Conservation (phyloP, 805 yeast genomes). For the Blastobotrys americana region DNA sequence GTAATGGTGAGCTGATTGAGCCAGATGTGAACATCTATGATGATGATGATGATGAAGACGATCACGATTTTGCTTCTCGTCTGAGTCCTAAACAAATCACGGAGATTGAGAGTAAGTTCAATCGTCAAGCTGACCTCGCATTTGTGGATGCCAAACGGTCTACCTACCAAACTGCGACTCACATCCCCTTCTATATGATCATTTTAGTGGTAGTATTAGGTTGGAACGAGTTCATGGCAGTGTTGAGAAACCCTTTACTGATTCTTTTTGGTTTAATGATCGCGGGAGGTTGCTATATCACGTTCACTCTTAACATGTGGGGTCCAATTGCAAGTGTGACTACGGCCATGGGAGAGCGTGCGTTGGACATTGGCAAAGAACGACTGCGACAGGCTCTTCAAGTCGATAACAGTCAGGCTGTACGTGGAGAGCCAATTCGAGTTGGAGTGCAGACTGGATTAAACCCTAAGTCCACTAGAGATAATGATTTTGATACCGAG, state of each 20-base stretch:
- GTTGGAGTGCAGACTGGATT: no score
- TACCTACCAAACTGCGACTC: slow-evolving; percentile 64
- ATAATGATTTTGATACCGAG: no score
- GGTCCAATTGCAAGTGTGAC: slow-evolving; percentile 63
- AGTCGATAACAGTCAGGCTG: no score
- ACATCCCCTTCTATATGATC: slow-evolving; percentile 80
- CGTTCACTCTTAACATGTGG: slow-evolving; percentile 65
- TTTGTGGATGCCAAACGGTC: slow-evolving; percentile 87
- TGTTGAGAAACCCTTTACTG: slow-evolving; percentile 78
- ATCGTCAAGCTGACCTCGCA: slow-evolving; percentile 68
- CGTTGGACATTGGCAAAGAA: slow-evolving; percentile 49
- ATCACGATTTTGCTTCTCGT: slow-evolving; percentile 45
- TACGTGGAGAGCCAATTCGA: no score
- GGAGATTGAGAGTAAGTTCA: slow-evolving; percentile 51
- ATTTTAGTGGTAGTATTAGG: slow-evolving; percentile 68
- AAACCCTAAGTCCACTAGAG: no score
- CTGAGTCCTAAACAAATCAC: slow-evolving; percentile 51
- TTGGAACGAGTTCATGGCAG: slow-evolving; percentile 92
- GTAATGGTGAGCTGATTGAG: slow-evolving; percentile 46
- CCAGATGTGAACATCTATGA: slow-evolving; percentile 49
- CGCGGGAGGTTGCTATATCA: slow-evolving; percentile 56
- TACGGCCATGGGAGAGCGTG: slow-evolving; percentile 50
- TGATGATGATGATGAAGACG: slow-evolving; percentile 34
- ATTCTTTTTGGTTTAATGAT: slow-evolving; percentile 49
- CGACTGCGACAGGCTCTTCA: slow-evolving; percentile 56